Evolutionary conservation across 148 eudicot species (phyloP).

Genomic region (Heliosperma pusillum): DNA sequence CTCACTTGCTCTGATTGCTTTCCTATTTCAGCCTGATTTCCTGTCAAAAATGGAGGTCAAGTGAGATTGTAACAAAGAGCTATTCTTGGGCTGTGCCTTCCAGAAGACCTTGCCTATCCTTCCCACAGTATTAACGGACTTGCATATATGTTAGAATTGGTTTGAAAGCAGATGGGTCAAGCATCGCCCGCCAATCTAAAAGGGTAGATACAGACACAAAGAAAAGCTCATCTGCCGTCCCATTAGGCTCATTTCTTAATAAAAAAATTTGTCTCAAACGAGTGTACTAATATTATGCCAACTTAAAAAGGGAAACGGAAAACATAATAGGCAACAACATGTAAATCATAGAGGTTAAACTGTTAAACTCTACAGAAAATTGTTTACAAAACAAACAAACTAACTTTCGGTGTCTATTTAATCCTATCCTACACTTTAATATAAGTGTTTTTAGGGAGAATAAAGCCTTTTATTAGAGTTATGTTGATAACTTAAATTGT

Average conservation of each 20-base stretch:
- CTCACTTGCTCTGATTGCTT: conserved; percentile 68
- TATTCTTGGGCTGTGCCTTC: not conserved
- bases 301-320: not conserved
- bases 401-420: too few relatives aligned
- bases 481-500: not conserved
- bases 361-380: too few relatives aligned
- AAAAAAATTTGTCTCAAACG: not conserved
- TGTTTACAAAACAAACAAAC: too few relatives aligned
- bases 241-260: not conserved
- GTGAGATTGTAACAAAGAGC: conserved; percentile 1
- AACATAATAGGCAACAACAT: not conserved
- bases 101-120: not conserved
- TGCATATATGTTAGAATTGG: not conserved
- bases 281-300: not conserved
- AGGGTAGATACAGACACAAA: not conserved
- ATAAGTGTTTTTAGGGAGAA: not conserved
- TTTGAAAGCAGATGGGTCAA: not conserved
- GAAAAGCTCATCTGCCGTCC: not conserved
- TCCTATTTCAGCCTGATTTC: conserved; percentile 64
- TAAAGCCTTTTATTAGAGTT: not conserved
- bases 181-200: not conserved
- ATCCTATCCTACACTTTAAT: not conserved
- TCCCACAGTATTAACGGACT: not conserved
- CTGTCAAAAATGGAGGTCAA: conserved; percentile 36
- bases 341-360: not conserved